These are phyloP conservation scores for Fusarium euwallaceae DNA, from an alignment of 2,329 filamentous ascomycete genomes.

Conservation along the genomic window DNA sequence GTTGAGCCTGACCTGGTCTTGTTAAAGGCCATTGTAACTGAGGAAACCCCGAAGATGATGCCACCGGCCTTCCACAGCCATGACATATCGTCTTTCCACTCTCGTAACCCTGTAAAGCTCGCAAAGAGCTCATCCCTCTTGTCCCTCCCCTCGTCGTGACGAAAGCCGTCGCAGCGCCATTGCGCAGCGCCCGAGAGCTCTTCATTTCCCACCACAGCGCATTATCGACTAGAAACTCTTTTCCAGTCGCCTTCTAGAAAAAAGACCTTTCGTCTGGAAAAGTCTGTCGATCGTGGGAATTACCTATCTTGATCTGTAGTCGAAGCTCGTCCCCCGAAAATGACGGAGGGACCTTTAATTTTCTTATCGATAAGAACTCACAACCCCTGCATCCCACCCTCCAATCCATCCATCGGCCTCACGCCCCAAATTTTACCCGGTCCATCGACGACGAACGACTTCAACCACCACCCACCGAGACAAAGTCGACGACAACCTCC, in stretches of 20 bases:
- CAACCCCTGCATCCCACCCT: conserved; percentile 29
- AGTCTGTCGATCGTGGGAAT: background rate
- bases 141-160: conserved; percentile 27
- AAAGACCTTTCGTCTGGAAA: background rate
- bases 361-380: conserved; percentile 47
- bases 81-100: background rate
- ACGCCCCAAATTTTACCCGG: conserved; percentile 49
- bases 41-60: background rate
- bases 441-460: conserved; percentile 25
- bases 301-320: background rate
- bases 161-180: conserved; percentile 36
- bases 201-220: conserved; percentile 42
- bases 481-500: conserved; percentile 22
- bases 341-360: conserved; percentile 25
- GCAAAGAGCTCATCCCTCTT: conserved; percentile 37
- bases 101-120: background rate
- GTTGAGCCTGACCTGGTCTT: background rate
- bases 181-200: conserved; percentile 39
- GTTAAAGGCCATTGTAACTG: conserved; percentile 7
- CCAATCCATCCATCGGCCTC: conserved; percentile 16
- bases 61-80: background rate
- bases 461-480: conserved; percentile 23
- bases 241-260: background rate
- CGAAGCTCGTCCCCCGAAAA: conserved; percentile 26
- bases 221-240: conserved; percentile 26